Conservation (phyloP, 2,329 filamentous ascomycete species). For the Rosellinia necatrix region DNA sequence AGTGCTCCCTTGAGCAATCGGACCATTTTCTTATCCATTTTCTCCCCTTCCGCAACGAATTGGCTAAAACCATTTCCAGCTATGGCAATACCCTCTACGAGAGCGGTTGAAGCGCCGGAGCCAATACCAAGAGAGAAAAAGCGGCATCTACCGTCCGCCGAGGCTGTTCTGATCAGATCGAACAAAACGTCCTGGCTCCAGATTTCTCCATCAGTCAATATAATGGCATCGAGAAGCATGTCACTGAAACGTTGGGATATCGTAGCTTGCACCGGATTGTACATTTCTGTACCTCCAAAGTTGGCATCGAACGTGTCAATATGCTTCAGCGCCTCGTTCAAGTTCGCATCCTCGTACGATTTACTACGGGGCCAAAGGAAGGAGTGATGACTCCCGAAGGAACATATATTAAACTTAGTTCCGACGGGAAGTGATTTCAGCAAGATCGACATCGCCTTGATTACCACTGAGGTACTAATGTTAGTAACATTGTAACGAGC, state of each 20-base stretch:
- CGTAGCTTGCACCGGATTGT: conserved; percentile 3
- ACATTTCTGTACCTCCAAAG: conserved; percentile 21
- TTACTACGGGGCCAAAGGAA: conserved; percentile 24
- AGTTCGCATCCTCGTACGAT: conserved; percentile 10
- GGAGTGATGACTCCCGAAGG: conserved; percentile 15
- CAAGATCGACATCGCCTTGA: conserved; percentile 18
- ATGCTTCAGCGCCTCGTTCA: conserved; percentile 15
- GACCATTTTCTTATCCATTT: conserved; percentile 25
- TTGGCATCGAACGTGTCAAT: neutral
- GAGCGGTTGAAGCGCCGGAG: conserved; percentile 15
- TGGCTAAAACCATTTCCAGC: conserved; percentile 24
- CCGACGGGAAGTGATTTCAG: conserved; percentile 24
- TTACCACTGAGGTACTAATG: conserved; percentile 7
- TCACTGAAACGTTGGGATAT: conserved; percentile 11
- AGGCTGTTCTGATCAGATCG: neutral
- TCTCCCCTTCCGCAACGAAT: conserved; percentile 19
- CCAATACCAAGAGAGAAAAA: conserved; percentile 29
- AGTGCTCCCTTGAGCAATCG: conserved; percentile 24
- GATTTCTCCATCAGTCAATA: conserved; percentile 23
- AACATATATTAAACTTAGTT: conserved; percentile 24
- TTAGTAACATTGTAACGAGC: neutral
- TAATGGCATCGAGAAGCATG: conserved; percentile 17
- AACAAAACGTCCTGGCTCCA: conserved; percentile 18
- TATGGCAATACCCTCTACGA: conserved; percentile 23
- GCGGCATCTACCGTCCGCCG: conserved; percentile 7